These are phyloP conservation scores for Pyrenochaeta sp. DNA, from an alignment of 2,329 filamentous ascomycete genomes.

Conservation along the genomic window DNA sequence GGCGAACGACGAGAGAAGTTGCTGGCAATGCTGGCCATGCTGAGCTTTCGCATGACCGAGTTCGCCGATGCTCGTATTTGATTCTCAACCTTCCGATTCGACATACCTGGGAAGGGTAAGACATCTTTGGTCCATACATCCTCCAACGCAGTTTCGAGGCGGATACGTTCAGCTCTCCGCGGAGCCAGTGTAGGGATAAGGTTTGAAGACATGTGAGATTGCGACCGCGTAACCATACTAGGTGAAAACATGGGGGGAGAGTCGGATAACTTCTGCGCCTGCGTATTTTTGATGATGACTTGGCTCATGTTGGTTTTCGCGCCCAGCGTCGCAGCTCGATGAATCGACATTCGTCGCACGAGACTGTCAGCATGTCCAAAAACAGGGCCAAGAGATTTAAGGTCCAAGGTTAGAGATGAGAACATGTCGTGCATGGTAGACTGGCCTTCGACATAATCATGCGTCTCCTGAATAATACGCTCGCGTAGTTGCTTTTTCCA, in stretches of 20 bases:
- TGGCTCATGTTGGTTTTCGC: conserved; percentile 74
- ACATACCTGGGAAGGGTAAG: conserved; percentile 85
- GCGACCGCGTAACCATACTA: conserved; percentile 76
- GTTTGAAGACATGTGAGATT: conserved; percentile 76
- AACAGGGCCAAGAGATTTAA: conserved; percentile 77
- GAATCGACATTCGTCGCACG: conserved; percentile 77
- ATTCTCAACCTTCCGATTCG: conserved; percentile 71
- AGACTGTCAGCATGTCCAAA: conserved; percentile 75
- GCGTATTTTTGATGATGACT: conserved; percentile 87
- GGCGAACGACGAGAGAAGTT: conserved; percentile 77
- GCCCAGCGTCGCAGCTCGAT: conserved; percentile 77
- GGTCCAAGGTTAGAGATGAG: conserved; percentile 71
- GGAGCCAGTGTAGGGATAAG: conserved; percentile 76
- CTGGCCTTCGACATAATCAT: conserved; percentile 59
- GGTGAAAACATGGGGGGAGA: conserved; percentile 54
- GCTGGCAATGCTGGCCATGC: conserved; percentile 79
- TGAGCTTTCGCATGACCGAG: conserved; percentile 87
- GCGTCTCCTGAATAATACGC: conserved; percentile 59
- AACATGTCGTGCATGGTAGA: conserved; percentile 62
- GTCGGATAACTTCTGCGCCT: conserved; percentile 67
- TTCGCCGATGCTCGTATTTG: conserved; percentile 81
- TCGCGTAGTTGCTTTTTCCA: conserved; percentile 77
- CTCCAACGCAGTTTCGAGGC: conserved; percentile 75
- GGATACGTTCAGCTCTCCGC: conserved; percentile 75
- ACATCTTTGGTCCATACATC: conserved; percentile 86